Evolutionary conservation across 331 rosid species (phyloP).

Genomic region (Telfairia occidentalis): DNA sequence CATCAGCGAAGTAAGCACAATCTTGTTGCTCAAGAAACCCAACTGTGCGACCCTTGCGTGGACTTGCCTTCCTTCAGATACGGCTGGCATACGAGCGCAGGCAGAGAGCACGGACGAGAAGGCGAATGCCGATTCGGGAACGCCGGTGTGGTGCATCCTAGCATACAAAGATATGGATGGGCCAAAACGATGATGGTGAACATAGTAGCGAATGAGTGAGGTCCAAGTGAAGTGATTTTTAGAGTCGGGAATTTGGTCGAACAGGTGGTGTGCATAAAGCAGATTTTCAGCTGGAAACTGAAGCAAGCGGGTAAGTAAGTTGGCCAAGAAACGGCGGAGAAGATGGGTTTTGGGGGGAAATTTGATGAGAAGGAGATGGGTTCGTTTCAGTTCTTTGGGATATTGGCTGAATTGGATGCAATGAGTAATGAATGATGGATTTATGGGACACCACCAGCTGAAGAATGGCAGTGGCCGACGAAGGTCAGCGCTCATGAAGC

Average conservation of each 20-base stretch:
- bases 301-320: slow-evolving; percentile 25
- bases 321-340: slow-evolving; percentile 4
- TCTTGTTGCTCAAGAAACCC: slow-evolving; percentile 40
- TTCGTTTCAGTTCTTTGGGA: neutral
- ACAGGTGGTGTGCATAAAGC: slow-evolving; percentile 42
- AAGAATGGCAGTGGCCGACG: neutral
- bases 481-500: neutral
- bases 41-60: slow-evolving; percentile 31
- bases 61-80: slow-evolving; percentile 43
- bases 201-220: slow-evolving; percentile 40
- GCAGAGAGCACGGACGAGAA: slow-evolving; percentile 57
- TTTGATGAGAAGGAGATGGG: slow-evolving; percentile 4
- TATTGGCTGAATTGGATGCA: neutral
- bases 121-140: slow-evolving; percentile 44
- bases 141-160: slow-evolving; percentile 40
- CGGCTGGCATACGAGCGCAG: slow-evolving; percentile 32
- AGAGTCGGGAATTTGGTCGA: slow-evolving; percentile 38
- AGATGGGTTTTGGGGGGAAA: neutral
- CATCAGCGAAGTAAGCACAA: slow-evolving; percentile 50
- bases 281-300: slow-evolving; percentile 17
- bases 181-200: slow-evolving; percentile 20
- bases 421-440: neutral
- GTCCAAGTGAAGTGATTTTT: slow-evolving; percentile 43
- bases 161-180: slow-evolving; percentile 36
- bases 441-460: neutral